These are phyloP conservation scores for Aspergillus sp. DNA, from an alignment of 2,329 filamentous ascomycete genomes.

Conservation along the genomic window DNA sequence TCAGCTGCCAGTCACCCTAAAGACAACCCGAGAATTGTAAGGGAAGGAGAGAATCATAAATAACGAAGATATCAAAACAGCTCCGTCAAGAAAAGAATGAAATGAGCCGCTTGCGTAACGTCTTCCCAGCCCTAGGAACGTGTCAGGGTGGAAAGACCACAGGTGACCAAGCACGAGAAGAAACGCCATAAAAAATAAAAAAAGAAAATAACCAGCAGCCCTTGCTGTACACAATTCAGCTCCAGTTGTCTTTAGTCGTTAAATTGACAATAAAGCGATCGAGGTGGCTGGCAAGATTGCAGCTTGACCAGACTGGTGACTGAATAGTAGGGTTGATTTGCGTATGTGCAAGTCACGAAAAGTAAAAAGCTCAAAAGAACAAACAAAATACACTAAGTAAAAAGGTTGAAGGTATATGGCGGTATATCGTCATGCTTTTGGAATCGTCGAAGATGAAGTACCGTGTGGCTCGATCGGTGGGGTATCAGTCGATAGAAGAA, in stretches of 20 bases:
- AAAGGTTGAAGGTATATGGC: constrained; percentile 18
- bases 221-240: constrained; percentile 25
- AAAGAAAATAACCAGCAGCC: constrained; percentile 18
- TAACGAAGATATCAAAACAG: constrained; percentile 8
- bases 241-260: constrained; percentile 7
- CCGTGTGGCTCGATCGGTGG: constrained; percentile 5
- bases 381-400: background rate
- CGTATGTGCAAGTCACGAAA: constrained; percentile 28
- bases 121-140: constrained; percentile 34
- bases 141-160: constrained; percentile 31
- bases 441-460: constrained; percentile 20
- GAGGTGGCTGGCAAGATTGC: background rate
- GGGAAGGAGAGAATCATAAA: constrained; percentile 1
- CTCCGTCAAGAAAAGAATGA: constrained; percentile 7
- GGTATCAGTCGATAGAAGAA: constrained; percentile 8
- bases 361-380: constrained; percentile 5
- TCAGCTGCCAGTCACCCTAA: constrained; percentile 26
- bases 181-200: constrained; percentile 21
- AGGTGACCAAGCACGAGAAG: constrained; percentile 22
- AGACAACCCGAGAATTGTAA: constrained; percentile 19
- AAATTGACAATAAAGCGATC: constrained; percentile 4
- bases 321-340: constrained; percentile 11
- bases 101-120: constrained; percentile 14
- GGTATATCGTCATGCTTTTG: constrained; percentile 26
- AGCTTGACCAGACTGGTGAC: constrained; percentile 2